Evolutionary conservation across 331 rosid species (phyloP).

Genomic region (Phaseolus coccineus): DNA sequence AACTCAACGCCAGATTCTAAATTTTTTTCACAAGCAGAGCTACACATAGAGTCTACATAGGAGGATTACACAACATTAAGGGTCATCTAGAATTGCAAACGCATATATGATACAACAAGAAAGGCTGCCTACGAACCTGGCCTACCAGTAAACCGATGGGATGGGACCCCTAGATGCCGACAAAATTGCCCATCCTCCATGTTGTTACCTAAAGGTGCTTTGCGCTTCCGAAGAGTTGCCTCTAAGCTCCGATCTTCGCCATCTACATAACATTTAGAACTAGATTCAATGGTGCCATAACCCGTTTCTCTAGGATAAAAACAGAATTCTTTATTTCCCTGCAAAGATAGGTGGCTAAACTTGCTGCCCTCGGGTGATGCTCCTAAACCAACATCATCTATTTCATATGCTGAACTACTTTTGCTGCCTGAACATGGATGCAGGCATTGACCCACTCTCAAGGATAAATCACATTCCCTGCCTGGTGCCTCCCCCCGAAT

Average conservation of each 20-base stretch:
- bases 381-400: constrained; percentile 61
- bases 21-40: constrained; percentile 61
- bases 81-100: constrained; percentile 56
- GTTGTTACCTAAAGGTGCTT: constrained; percentile 63
- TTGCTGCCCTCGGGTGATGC: constrained; percentile 61
- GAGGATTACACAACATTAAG: constrained; percentile 58
- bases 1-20: constrained; percentile 56
- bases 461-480: constrained; percentile 76
- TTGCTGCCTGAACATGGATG: constrained; percentile 59
- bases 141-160: constrained; percentile 68
- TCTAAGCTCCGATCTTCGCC: constrained; percentile 63
- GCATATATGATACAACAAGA: constrained; percentile 60
- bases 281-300: constrained; percentile 58
- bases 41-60: constrained; percentile 63
- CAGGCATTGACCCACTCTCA: constrained; percentile 74
- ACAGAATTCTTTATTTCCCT: constrained; percentile 58
- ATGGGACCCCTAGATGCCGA: constrained; percentile 73
- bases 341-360: constrained; percentile 54
- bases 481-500: constrained; percentile 56
- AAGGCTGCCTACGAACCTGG: constrained; percentile 82
- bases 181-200: constrained; percentile 83
- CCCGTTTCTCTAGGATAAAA: constrained; percentile 68
- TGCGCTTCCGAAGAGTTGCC: constrained; percentile 67
- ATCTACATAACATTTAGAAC: constrained; percentile 58
- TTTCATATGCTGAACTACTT: constrained; percentile 56